Conservation (phyloP, 148 eudicot species). For the Chenopodium suecicum region DNA sequence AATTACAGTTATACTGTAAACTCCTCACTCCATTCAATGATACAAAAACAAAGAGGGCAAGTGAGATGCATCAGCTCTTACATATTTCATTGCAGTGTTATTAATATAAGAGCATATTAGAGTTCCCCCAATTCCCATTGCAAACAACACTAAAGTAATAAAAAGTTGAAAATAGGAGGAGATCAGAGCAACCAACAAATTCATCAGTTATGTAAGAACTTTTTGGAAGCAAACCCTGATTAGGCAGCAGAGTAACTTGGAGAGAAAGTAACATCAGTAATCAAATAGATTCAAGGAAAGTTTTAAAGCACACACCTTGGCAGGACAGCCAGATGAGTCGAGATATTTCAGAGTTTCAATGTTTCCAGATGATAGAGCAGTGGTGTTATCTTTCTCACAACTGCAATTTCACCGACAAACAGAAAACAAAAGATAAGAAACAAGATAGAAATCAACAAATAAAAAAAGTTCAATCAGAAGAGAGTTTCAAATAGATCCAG, state of each 20-base stretch:
- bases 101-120: no score
- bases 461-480: conserved; percentile 4
- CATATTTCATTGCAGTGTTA: background rate
- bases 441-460: background rate
- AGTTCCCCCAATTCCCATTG: background rate
- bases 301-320: conserved; percentile 43
- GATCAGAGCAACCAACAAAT: conserved; percentile 1
- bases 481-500: background rate
- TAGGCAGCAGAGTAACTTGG: background rate
- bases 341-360: conserved; percentile 48
- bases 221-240: background rate
- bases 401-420: conserved; percentile 30
- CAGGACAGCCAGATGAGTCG: conserved; percentile 37
- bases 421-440: conserved; percentile 1
- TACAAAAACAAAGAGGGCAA: background rate
- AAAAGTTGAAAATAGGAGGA: background rate
- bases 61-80: background rate
- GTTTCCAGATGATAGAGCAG: conserved; percentile 33
- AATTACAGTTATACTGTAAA: background rate
- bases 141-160: background rate
- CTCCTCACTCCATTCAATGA: background rate
- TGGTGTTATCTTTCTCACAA: conserved; percentile 24
- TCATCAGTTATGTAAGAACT: background rate
- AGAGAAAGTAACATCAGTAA: conserved; percentile 3
- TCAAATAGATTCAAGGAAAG: background rate